phyloP scores from a whole-genome alignment of 305 asterid species.

The Solanum aculeatissimum region DNA sequence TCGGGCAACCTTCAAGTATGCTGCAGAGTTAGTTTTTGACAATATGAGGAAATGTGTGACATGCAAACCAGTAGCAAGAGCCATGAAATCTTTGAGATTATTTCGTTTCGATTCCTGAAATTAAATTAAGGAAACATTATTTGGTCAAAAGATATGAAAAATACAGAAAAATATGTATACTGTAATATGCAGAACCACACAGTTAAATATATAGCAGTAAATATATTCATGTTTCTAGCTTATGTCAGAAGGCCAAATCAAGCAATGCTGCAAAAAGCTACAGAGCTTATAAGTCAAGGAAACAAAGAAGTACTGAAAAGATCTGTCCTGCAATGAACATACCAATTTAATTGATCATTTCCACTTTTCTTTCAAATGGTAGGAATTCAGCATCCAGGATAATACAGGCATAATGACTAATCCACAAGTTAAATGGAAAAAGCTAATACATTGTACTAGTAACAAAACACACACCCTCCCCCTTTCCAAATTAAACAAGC shows the following conservation, averaged over 20 bases:
- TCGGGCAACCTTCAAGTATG: constrained; percentile 69
- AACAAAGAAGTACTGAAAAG: background rate
- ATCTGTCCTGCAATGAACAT: background rate
- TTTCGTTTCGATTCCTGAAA: constrained; percentile 76
- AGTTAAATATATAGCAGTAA: background rate
- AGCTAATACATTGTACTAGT: background rate
- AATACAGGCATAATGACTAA: background rate
- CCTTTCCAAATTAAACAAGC: background rate
- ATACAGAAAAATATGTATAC: background rate
- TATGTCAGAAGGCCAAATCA: background rate
- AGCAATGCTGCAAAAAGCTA: background rate
- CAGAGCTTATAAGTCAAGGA: background rate
- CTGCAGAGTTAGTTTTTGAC: constrained; percentile 63
- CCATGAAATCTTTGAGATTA: constrained; percentile 69
- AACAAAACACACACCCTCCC: background rate
- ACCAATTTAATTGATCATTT: background rate
- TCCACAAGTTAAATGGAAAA: background rate
- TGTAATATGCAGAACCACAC: background rate
- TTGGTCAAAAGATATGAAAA: background rate
- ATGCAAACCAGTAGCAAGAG: constrained; percentile 84
- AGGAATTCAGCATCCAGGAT: background rate
- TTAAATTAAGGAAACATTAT: background rate
- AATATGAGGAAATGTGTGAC: constrained; percentile 85
- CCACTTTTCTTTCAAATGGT: background rate
- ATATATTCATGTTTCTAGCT: background rate